Evolutionary conservation across 768 basidiomycete genomes (phyloP).

Genomic region (Lactifluus piperatus): DNA sequence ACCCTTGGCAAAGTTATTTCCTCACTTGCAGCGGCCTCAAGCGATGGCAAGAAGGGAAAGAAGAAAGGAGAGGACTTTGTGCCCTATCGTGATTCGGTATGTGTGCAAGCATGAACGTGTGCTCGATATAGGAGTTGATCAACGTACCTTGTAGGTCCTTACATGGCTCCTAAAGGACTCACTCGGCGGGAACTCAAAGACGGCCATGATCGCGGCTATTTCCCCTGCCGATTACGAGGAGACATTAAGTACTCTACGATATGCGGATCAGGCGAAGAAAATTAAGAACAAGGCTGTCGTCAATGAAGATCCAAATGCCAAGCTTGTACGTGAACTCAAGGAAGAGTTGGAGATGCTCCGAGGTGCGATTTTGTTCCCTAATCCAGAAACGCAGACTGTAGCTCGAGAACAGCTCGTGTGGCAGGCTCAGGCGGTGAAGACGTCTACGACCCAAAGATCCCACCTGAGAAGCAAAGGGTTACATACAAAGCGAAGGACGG

Average conservation of each 20-base stretch:
- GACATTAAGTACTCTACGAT: slow-evolving; percentile 90
- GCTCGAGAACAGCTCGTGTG: slow-evolving; percentile 51
- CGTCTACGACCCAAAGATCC: slow-evolving; percentile 78
- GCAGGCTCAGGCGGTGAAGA: slow-evolving; percentile 60
- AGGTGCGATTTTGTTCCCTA: slow-evolving; percentile 37
- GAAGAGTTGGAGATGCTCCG: slow-evolving; percentile 93
- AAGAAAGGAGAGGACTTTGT: slow-evolving; percentile 90
- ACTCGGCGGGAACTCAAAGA: slow-evolving; percentile 94
- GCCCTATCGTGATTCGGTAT: slow-evolving; percentile 93
- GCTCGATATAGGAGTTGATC: neutral
- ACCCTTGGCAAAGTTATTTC: slow-evolving; percentile 98
- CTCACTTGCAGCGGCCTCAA: slow-evolving; percentile 61
- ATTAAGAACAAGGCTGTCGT: slow-evolving; percentile 99
- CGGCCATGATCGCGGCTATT: slow-evolving; percentile 99
- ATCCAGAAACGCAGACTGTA: slow-evolving; percentile 12
- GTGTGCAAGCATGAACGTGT: slow-evolving; percentile 23
- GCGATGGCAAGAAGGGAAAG: slow-evolving; percentile 53
- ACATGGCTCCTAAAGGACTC: slow-evolving; percentile 99
- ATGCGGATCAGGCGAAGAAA: slow-evolving; percentile 99
- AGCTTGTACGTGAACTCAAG: slow-evolving; percentile 96
- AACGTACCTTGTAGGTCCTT: slow-evolving; percentile 50
- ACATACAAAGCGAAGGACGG: slow-evolving; percentile 92
- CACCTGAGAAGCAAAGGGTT: slow-evolving; percentile 91
- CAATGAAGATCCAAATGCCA: slow-evolving; percentile 99
- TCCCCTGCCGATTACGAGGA: slow-evolving; percentile 98